These are phyloP conservation scores for Fusarium circinatum DNA, from an alignment of 2,329 filamentous ascomycete genomes.

Conservation along the genomic window DNA sequence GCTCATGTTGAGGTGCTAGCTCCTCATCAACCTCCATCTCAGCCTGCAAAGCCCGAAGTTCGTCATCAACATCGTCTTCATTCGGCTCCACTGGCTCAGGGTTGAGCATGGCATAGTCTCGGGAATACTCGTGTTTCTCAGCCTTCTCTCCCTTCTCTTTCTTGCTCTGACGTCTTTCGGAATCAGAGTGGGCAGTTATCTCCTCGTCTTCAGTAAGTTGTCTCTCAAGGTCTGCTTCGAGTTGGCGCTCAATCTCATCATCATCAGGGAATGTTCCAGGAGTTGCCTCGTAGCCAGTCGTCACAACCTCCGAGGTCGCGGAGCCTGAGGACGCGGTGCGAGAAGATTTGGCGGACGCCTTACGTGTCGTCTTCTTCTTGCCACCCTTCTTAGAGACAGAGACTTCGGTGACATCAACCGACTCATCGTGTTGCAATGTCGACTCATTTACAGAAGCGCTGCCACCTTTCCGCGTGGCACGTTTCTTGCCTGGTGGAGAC, in stretches of 20 bases:
- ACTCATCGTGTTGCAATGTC: constrained; percentile 51
- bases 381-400: constrained; percentile 44
- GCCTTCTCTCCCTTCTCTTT: constrained; percentile 44
- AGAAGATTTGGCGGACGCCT: constrained; percentile 53
- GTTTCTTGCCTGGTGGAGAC: constrained; percentile 67
- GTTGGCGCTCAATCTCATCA: constrained; percentile 72
- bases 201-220: constrained; percentile 65
- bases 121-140: constrained; percentile 45
- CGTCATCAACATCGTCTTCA: constrained; percentile 62
- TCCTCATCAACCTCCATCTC: constrained; percentile 57
- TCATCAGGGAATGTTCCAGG: constrained; percentile 64
- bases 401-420: constrained; percentile 54
- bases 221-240: constrained; percentile 72
- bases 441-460: constrained; percentile 58
- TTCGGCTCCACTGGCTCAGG: constrained; percentile 56
- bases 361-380: constrained; percentile 53
- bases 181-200: constrained; percentile 58
- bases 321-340: constrained; percentile 60
- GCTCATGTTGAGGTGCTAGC: constrained; percentile 9
- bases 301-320: constrained; percentile 62
- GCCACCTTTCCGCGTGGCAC: constrained; percentile 61
- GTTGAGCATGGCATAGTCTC: constrained; percentile 64
- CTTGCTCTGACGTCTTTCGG: constrained; percentile 52
- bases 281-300: constrained; percentile 54
- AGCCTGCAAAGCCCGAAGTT: constrained; percentile 60